Percentiles rank a stretch among this genome's conserved stretches.
Evolutionary conservation across 2,329 filamentous ascomycete genomes (phyloP).

Genomic region (Calonectria ilicicola): DNA sequence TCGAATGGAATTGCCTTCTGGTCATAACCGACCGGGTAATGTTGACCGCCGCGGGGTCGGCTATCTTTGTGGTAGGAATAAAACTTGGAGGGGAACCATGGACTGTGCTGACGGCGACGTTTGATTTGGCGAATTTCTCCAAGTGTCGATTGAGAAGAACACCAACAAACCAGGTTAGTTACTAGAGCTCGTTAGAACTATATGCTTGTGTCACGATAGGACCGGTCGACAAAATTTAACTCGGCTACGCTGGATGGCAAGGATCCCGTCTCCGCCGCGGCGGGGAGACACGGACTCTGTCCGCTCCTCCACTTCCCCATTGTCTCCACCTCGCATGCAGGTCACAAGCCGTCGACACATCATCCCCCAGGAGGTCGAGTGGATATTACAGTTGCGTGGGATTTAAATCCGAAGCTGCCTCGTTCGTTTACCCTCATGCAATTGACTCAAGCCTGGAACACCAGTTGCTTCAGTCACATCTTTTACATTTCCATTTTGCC

Average conservation of each 20-base stretch:
- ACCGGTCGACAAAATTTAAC: neutral
- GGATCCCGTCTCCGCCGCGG: neutral
- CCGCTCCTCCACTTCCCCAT: neutral
- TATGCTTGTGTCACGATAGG: neutral
- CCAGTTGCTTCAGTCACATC: neutral
- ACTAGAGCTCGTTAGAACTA: neutral
- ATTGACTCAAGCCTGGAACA: neutral
- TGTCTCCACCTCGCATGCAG: neutral
- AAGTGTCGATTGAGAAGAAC: neutral
- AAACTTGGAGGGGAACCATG: neutral
- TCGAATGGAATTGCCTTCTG: neutral
- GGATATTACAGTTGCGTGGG: neutral
- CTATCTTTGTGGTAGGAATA: neutral
- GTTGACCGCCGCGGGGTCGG: neutral
- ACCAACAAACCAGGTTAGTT: neutral
- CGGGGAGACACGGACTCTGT: constrained; percentile 16
- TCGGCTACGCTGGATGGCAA: neutral
- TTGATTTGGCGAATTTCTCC: neutral
- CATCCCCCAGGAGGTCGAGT: neutral
- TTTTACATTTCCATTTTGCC: neutral
- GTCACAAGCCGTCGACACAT: neutral
- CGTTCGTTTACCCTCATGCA: neutral
- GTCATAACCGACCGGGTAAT: neutral
- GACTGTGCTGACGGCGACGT: neutral
- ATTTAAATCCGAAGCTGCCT: neutral